Base-by-base conservation (phyloP, 1,139 yeast genomes). In the Scheffersomyces illinoinensis region DNA sequence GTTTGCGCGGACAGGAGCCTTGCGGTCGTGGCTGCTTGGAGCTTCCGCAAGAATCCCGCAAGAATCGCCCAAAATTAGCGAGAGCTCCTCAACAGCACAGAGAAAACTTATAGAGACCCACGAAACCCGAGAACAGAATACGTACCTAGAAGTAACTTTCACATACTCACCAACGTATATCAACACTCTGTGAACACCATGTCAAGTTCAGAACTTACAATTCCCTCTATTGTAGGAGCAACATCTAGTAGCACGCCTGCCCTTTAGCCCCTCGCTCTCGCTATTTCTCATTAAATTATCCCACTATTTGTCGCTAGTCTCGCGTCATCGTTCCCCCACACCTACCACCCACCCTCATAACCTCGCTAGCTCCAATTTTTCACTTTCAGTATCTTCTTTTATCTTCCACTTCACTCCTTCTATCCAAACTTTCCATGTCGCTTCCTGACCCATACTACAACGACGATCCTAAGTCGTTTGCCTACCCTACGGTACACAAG, bases 391-490 rank as follows among this genome's bases (percentile, higher is more conserved):
- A 18, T n/a, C 47, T 51, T 51, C 43, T 24, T 17, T 19, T 10
- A 19, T 50, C 47, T 21, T 20, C 51, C 48, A 49, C 54, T 49
- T 47, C 47, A 50, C 18, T 8, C 19, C 18, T 19, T 46, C 54
- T 21, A 17, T 20, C 19, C 24, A 17, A 8, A 7, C 52, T 20
- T 7, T 46, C 54, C 47, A 64, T 64, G 66, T 55, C 66, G 8
- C 61, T 65, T 43, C 68, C 68, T 10, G 54, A 64, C 24, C 84
- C 84, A n/a, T 84, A 84, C 66, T 80, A 73, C 66, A 91, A 91
- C 74, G 85, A 84, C 71, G 96, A 92, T 69, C 74, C 78, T 54
- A 83, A 82, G 60, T 90, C 97, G 5, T 95, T 95, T 72, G 98
- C 97, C 10, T 87, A 83, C 69, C 81, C 86, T 47, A 93, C 98